phyloP scores from a whole-genome alignment of 805 yeast species.

The Metschnikowia amazonensis region DNA sequence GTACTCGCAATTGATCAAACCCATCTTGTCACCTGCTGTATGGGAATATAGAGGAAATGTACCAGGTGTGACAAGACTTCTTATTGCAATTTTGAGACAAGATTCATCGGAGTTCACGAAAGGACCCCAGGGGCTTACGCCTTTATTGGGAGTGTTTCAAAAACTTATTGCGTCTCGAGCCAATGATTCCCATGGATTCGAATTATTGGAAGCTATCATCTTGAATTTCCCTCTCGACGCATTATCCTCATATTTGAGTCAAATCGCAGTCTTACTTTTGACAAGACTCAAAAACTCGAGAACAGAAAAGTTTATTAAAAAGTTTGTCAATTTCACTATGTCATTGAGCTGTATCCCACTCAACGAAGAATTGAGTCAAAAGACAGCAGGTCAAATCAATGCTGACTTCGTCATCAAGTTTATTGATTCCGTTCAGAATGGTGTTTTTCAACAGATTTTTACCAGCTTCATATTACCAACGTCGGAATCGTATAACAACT shows the following conservation, averaged over 20 bases:
- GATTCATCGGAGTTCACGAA: constrained; percentile 39
- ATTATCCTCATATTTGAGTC: constrained; percentile 56
- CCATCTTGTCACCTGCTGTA: constrained; percentile 80
- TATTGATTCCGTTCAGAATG: constrained; percentile 69
- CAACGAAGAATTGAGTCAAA: constrained; percentile 22
- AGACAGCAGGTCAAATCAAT: constrained; percentile 34
- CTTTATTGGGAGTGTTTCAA: constrained; percentile 94
- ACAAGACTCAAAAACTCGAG: constrained; percentile 76
- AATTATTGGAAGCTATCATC: constrained; percentile 68
- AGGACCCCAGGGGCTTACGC: constrained; percentile 47
- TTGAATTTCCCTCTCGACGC: constrained; percentile 47
- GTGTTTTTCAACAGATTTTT: constrained; percentile 50
- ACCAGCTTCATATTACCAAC: constrained; percentile 52
- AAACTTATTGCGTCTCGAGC: constrained; percentile 80
- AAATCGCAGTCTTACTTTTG: constrained; percentile 71
- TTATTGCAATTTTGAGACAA: constrained; percentile 60
- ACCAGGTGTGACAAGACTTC: constrained; percentile 84
- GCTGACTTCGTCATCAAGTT: constrained; percentile 54
- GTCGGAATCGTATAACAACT: constrained; percentile 44
- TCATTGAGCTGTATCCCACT: constrained; percentile 43
- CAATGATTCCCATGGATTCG: constrained; percentile 82
- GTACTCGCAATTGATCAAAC: constrained; percentile 66
- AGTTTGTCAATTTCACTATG: constrained; percentile 62
- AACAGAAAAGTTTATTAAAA: constrained; percentile 76
- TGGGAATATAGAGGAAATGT: constrained; percentile 94